Conservation (phyloP, 257 asterid genomes). For the Echites panduratus region DNA sequence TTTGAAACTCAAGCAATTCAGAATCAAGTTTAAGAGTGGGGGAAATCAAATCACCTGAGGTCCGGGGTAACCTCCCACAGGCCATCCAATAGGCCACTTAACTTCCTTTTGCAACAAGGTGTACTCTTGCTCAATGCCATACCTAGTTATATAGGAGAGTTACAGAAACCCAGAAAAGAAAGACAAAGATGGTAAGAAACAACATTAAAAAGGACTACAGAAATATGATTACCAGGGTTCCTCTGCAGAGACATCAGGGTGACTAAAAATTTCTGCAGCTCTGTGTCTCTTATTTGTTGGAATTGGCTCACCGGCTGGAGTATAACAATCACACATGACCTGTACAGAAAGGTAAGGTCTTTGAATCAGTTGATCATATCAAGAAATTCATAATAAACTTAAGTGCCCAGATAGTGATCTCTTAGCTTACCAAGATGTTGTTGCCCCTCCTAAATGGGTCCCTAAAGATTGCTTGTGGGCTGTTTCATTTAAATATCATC, state of each 20-base stretch:
- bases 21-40: background rate
- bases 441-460: conserved; percentile 90
- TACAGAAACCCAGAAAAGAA: background rate
- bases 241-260: conserved; percentile 63
- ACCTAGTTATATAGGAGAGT: conserved; percentile 36
- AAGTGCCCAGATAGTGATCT: background rate
- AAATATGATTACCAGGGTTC: conserved; percentile 55
- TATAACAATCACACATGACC: conserved; percentile 92
- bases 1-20: background rate
- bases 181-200: no score
- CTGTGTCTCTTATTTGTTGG: conserved; percentile 73
- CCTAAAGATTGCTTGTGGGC: conserved; percentile 90
- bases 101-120: conserved; percentile 70
- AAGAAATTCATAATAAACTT: background rate
- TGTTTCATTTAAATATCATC: conserved; percentile 21
- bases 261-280: conserved; percentile 74
- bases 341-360: conserved; percentile 5
- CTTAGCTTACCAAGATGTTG: conserved; percentile 56
- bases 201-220: background rate
- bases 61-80: conserved; percentile 83
- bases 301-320: conserved; percentile 88
- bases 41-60: conserved; percentile 57
- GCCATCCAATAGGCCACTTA: conserved; percentile 98
- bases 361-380: background rate
- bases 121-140: conserved; percentile 96